phyloP scores from a whole-genome alignment of 164 flowering plant genomes.

The Vitis vinifera region ASM3070453v1 NC_081806.1:6261001-6261500 shows the following conservation, averaged over 20 bases:
- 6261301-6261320: constrained; percentile 22
- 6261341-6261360: constrained; percentile 3
- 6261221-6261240: constrained; percentile 19
- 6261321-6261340: constrained; percentile 19
- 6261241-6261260: constrained; percentile 23
- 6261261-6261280: constrained; percentile 18
- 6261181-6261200: constrained; percentile 9
- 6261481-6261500: too few species aligned
- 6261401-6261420: not conserved
- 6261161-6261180: not conserved
- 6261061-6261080: too few species aligned
- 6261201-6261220: constrained; percentile 24
- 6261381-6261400: constrained; percentile 1
- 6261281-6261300: constrained; percentile 15
- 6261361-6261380: constrained; percentile 13
- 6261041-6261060: too few species aligned
- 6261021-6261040: too few species aligned
- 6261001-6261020: too few species aligned
- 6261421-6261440: not conserved
- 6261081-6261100: too few species aligned
- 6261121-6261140: too few species aligned
- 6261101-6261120: too few species aligned
- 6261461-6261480: too few species aligned
- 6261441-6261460: not conserved
- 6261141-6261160: too few species aligned